A percentile compares a stretch with the other conserved stretches of the same genome.
These are phyloP conservation scores for Auricularia sp. DNA, from an alignment of 768 basidiomycete genomes.

Conservation along the genomic window DNA sequence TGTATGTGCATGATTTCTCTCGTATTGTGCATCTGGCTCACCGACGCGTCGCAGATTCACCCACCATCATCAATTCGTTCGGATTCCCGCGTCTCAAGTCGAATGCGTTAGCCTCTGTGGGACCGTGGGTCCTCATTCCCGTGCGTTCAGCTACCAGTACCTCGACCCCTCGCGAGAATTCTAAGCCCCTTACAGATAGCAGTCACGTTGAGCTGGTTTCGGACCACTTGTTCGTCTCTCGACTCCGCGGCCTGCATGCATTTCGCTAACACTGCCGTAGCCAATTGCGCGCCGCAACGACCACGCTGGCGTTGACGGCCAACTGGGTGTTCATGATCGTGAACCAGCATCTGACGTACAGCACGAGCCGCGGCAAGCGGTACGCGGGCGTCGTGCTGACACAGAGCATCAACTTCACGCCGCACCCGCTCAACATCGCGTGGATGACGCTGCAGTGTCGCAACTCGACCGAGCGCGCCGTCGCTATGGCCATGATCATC, in stretches of 20 bases:
- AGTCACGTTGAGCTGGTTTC: background rate
- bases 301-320: background rate
- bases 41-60: background rate
- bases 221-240: background rate
- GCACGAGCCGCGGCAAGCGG: background rate
- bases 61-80: background rate
- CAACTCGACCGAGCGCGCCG: background rate
- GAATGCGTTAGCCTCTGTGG: background rate
- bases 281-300: background rate
- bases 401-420: background rate
- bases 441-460: background rate
- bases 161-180: too few species aligned
- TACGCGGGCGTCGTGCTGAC: background rate
- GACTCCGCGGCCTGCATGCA: too few species aligned
- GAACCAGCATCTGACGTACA: background rate
- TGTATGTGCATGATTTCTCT: background rate
- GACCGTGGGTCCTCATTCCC: background rate
- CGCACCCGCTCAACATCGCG: slow-evolving; percentile 1
- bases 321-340: slow-evolving; percentile 1
- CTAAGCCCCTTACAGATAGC: background rate
- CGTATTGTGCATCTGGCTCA: background rate
- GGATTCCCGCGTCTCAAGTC: background rate
- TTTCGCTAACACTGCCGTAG: too few species aligned
- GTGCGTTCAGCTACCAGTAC: background rate
- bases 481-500: slow-evolving; percentile 1